phyloP scores from a whole-genome alignment of 2,329 filamentous ascomycete genomes.

The Epichloe glyceriae region DNA sequence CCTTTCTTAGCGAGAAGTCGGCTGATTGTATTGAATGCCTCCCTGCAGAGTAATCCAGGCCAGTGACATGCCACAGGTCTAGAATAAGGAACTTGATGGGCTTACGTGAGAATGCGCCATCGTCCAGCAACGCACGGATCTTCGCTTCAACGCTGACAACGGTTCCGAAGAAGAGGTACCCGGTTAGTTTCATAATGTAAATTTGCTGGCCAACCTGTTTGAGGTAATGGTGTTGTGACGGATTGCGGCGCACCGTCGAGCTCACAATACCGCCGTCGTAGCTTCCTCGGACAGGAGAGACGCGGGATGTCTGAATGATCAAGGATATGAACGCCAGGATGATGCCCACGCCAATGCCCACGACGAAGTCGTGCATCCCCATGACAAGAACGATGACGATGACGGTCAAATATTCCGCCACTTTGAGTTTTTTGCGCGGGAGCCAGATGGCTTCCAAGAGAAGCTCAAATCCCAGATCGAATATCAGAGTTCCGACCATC shows the following conservation, averaged over 20 bases:
- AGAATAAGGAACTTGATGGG: conserved; percentile 85
- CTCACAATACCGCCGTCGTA: conserved; percentile 82
- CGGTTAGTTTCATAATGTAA: conserved; percentile 79
- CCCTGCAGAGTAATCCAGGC: conserved; percentile 94
- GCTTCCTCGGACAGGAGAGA: conserved; percentile 79
- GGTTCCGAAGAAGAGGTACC: conserved; percentile 96
- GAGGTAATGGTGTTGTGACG: conserved; percentile 76
- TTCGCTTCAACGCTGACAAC: conserved; percentile 90
- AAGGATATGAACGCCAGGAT: conserved; percentile 82
- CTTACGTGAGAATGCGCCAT: conserved; percentile 61
- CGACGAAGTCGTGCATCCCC: conserved; percentile 93
- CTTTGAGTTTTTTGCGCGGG: conserved; percentile 77
- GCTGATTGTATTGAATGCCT: conserved; percentile 88
- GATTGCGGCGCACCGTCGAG: conserved; percentile 85
- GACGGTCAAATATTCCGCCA: conserved; percentile 80
- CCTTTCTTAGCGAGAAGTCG: conserved; percentile 65
- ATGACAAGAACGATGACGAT: conserved; percentile 85
- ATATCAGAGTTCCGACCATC: conserved; percentile 92
- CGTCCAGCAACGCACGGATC: conserved; percentile 69
- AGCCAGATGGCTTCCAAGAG: conserved; percentile 78
- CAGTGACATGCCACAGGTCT: conserved; percentile 79
- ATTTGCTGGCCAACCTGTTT: conserved; percentile 79
- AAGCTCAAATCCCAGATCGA: conserved; percentile 85
- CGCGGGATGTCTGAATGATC: conserved; percentile 79
- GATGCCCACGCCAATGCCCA: conserved; percentile 85